phyloP scores from a whole-genome alignment of 2,329 filamentous ascomycete genomes.

The Fusarium torulosum region DNA sequence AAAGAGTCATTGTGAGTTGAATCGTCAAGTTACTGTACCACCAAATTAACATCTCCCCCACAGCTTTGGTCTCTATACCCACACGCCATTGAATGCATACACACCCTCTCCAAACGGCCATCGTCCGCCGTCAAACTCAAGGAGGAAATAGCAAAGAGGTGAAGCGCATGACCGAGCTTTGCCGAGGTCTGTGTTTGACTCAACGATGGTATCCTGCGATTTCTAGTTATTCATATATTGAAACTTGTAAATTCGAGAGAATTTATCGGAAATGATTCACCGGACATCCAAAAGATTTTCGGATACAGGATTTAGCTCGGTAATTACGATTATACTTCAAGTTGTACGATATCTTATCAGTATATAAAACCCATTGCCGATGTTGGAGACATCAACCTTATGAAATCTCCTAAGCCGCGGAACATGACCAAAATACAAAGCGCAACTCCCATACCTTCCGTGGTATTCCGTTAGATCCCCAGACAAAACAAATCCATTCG shows the following conservation, averaged over 20 bases:
- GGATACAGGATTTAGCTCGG: constrained; percentile 1
- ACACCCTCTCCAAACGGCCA: constrained; percentile 34
- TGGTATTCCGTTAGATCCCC: constrained; percentile 15
- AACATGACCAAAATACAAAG: background rate
- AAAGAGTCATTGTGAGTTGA: constrained; percentile 10
- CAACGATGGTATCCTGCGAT: constrained; percentile 5
- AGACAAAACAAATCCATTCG: constrained; percentile 2
- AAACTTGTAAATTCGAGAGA: background rate
- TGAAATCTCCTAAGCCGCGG: constrained; percentile 7
- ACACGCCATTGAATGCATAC: constrained; percentile 1
- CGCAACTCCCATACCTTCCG: background rate
- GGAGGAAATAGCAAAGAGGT: constrained; percentile 9
- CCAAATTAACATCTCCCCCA: constrained; percentile 19
- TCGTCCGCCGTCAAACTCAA: constrained; percentile 17
- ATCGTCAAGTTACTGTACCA: background rate
- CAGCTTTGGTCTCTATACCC: background rate
- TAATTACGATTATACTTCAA: background rate
- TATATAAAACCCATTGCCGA: background rate
- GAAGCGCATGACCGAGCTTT: constrained; percentile 39
- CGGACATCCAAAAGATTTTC: background rate
- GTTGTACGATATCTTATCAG: background rate
- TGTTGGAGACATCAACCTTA: background rate
- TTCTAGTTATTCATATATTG: constrained; percentile 5
- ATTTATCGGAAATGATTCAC: constrained; percentile 35
- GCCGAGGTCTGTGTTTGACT: constrained; percentile 34